Evolutionary conservation across 2,329 filamentous ascomycete genomes (phyloP).

Genomic region (Fusarium globosum): DNA sequence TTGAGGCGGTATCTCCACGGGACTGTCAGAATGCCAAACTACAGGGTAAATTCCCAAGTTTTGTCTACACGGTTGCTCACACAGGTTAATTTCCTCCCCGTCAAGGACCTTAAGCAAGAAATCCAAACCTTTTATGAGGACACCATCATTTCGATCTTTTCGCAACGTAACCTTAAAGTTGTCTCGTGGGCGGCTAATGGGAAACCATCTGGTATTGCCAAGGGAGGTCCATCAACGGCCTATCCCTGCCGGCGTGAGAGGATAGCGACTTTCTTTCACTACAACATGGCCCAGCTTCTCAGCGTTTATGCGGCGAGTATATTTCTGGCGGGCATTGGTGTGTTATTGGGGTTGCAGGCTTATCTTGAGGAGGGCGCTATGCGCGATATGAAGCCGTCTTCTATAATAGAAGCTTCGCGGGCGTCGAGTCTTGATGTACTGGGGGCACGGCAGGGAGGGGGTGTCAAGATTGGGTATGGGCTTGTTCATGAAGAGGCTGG

Average conservation of each 20-base stretch:
- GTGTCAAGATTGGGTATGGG: neutral
- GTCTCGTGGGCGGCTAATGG: neutral
- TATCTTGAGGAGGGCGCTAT: neutral
- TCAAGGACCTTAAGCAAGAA: too few species aligned
- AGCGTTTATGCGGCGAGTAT: neutral
- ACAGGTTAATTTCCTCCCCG: too few species aligned
- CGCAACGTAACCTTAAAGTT: too few species aligned
- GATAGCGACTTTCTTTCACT: neutral
- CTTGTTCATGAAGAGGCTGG: neutral
- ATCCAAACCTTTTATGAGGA: constrained; percentile 1
- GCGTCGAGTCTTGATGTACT: neutral
- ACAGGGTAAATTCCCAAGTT: too few species aligned
- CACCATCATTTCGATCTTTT: neutral
- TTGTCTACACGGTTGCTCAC: too few species aligned
- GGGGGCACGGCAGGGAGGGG: rapidly evolving
- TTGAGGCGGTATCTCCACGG: too few species aligned
- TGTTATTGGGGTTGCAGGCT: rapidly evolving
- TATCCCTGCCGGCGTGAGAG: neutral
- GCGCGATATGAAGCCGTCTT: constrained; percentile 17
- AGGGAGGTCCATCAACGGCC: neutral
- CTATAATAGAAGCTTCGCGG: neutral
- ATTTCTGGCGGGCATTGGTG: rapidly evolving
- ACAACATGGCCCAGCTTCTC: neutral
- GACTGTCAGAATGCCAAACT: too few species aligned
- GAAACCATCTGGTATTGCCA: rapidly evolving